A percentile compares a stretch with the other conserved stretches of the same genome.
Conservation (phyloP, 768 basidiomycete species). For the Thelephora aurantiotincta region DNA sequence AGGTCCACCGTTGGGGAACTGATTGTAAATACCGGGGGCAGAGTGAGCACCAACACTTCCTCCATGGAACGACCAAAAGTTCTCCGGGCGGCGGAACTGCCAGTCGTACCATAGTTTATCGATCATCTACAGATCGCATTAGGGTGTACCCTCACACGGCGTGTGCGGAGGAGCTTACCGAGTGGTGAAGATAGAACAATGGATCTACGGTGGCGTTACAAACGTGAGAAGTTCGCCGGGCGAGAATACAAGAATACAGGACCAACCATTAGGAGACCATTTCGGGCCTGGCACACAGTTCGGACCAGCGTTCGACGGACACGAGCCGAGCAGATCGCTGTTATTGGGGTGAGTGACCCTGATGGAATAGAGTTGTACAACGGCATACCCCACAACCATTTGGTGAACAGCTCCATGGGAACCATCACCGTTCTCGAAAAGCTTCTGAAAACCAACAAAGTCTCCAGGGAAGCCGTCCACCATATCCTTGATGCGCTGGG, state of each 20-base stretch:
- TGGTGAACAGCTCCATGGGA: conserved; percentile 19
- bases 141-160: neutral
- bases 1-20: neutral
- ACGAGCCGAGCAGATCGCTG: conserved; percentile 16
- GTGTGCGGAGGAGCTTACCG: conserved; percentile 9
- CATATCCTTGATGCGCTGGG: conserved; percentile 12
- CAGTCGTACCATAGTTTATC: conserved; percentile 25
- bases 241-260: neutral
- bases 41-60: conserved; percentile 12
- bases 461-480: conserved; percentile 18
- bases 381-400: conserved; percentile 17
- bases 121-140: conserved; percentile 14
- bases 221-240: neutral
- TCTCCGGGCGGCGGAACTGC: conserved; percentile 15
- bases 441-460: conserved; percentile 18
- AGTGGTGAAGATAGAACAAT: conserved; percentile 22
- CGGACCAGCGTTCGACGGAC: conserved; percentile 8
- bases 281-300: neutral
- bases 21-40: neutral
- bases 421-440: conserved; percentile 18
- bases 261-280: neutral
- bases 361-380: neutral
- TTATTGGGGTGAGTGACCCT: too few relatives aligned
- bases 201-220: conserved; percentile 13
- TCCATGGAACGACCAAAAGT: conserved; percentile 16